phyloP scores from a whole-genome alignment of 805 yeast genomes.

The Wickerhamomyces kurtzmanii region DNA sequence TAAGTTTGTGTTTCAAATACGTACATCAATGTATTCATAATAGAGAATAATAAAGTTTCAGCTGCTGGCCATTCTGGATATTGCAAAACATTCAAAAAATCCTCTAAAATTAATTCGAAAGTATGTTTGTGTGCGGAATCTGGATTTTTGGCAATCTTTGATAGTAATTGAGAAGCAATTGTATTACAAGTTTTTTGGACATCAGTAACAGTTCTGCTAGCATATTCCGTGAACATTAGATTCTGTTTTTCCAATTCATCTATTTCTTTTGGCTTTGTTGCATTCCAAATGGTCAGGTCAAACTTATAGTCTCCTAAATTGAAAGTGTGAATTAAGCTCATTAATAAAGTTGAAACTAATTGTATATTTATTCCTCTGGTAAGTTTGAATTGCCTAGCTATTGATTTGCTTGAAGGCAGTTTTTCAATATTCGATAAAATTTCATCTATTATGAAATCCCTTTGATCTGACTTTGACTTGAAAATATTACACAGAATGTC shows the following conservation, averaged over 20 bases:
- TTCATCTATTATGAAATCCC: conserved; percentile 53
- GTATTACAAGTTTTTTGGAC: conserved; percentile 2
- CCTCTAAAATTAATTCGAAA: conserved; percentile 48
- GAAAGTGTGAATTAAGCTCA: conserved; percentile 31
- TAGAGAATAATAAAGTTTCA: conserved; percentile 35
- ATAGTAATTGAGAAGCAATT: conserved; percentile 13
- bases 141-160: conserved; percentile 20
- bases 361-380: conserved; percentile 39
- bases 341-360: conserved; percentile 32
- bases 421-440: conserved; percentile 39
- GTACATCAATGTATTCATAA: conserved; percentile 32
- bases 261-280: too few species aligned
- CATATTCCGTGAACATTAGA: not conserved
- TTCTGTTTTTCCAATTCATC: too few species aligned
- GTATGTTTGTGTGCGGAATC: conserved; percentile 22
- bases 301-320: conserved; percentile 15
- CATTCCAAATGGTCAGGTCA: conserved; percentile 3
- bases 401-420: conserved; percentile 33
- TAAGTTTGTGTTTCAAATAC: conserved; percentile 27
- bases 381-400: conserved; percentile 32
- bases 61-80: conserved; percentile 58
- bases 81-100: conserved; percentile 37
- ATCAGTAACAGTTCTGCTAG: too few species aligned
- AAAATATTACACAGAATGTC: conserved; percentile 16
- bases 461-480: conserved; percentile 32